phyloP scores from a whole-genome alignment of 495 filamentous ascomycete genomes.

The Aspergillus diversus region DNA sequence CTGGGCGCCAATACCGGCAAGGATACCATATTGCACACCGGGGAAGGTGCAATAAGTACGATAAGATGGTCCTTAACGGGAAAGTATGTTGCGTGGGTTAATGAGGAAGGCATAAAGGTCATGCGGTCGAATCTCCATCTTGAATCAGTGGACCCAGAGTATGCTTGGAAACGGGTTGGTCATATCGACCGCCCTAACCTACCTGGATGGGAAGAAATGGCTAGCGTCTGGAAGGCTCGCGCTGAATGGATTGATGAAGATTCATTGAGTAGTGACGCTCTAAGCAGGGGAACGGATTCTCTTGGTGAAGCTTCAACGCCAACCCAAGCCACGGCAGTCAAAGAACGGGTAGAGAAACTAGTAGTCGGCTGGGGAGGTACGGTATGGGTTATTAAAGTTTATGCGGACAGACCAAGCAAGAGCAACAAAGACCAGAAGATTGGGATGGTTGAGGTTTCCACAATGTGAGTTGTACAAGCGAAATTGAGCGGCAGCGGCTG shows the following conservation, averaged over 20 bases:
- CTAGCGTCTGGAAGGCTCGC: constrained; percentile 87
- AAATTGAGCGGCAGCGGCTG: constrained; percentile 13
- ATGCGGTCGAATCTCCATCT: constrained; percentile 90
- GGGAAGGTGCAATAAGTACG: constrained; percentile 86
- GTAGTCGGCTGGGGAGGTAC: constrained; percentile 94
- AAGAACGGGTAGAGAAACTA: constrained; percentile 68
- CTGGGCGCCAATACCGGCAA: constrained; percentile 76
- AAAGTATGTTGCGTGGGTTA: constrained; percentile 90
- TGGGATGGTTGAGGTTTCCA: constrained; percentile 84
- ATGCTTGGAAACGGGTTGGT: constrained; percentile 93
- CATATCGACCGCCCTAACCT: constrained; percentile 84
- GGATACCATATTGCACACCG: constrained; percentile 86
- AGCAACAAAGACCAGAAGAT: constrained; percentile 70
- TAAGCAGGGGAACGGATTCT: constrained; percentile 20
- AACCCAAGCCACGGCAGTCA: constrained; percentile 28
- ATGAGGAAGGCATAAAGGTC: constrained; percentile 95
- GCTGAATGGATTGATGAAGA: constrained; percentile 91
- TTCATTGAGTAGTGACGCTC: constrained; percentile 65
- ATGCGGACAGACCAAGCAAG: constrained; percentile 74
- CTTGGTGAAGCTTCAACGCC: constrained; percentile 37
- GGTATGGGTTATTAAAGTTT: constrained; percentile 92
- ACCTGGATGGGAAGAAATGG: constrained; percentile 90
- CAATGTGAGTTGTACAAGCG: constrained; percentile 65
- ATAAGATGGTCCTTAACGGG: constrained; percentile 93
- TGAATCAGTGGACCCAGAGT: constrained; percentile 73